Percentiles rank a stretch among this genome's conserved stretches.
Evolutionary conservation across 2,329 filamentous ascomycete genomes (phyloP).

Genomic region (Fusarium illudens): DNA sequence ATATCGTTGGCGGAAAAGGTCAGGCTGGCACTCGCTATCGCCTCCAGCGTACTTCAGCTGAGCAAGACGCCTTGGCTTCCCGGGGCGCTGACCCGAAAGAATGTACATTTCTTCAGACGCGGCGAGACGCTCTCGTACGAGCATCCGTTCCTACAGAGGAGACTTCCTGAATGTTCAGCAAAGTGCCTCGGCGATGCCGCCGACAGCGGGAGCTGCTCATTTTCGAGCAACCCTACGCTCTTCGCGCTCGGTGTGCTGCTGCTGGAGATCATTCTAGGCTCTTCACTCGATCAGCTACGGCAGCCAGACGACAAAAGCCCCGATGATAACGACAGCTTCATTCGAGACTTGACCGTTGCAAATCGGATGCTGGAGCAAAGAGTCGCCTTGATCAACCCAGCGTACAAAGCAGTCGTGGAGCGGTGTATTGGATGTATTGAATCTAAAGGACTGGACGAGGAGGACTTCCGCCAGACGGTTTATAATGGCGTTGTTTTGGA

Average conservation of each 20-base stretch:
- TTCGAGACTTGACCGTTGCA: background rate
- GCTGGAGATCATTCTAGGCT: constrained; percentile 18
- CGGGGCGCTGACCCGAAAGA: background rate
- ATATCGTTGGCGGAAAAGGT: background rate
- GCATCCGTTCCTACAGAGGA: background rate
- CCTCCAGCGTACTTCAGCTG: constrained; percentile 25
- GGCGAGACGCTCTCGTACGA: background rate
- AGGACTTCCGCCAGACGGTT: constrained; percentile 11
- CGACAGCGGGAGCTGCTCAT: background rate
- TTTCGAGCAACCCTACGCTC: constrained; percentile 5
- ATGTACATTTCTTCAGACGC: constrained; percentile 11
- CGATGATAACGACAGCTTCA: background rate
- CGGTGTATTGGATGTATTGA: constrained; percentile 18
- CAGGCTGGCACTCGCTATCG: constrained; percentile 16
- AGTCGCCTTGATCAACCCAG: constrained; percentile 3
- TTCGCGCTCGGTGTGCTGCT: constrained; percentile 22
- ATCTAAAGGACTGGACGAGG: constrained; percentile 8
- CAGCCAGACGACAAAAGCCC: background rate
- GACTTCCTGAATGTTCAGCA: rapidly evolving
- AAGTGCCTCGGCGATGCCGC: rapidly evolving
- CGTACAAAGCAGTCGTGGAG: constrained; percentile 12
- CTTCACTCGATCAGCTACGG: constrained; percentile 6
- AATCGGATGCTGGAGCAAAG: constrained; percentile 5
- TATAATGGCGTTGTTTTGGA: constrained; percentile 16
- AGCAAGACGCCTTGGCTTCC: constrained; percentile 31